Base-by-base conservation (phyloP, 2,329 filamentous ascomycete genomes). In the Coniosporium tulheliwenetii region DNA sequence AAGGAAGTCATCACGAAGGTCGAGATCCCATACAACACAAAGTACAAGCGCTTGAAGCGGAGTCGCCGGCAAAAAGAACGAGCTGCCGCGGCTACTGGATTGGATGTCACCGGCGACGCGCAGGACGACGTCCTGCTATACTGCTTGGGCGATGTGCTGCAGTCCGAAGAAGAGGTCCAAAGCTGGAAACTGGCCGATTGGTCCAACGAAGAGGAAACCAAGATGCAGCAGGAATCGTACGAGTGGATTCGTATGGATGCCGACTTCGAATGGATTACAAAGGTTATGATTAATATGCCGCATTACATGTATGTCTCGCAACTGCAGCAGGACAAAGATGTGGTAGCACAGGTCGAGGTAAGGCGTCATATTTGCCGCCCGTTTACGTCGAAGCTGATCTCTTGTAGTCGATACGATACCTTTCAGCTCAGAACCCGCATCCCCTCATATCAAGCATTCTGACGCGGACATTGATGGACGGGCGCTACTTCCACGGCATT, bases 191-290 rank as follows among this genome's bases (percentile, higher is more conserved):
- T 98, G 5, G 75, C 77, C 5, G 89, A 96, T 47, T 98, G 89
- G 87, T 80, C 83, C 38, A 75, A 81, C 44, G 85, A 93, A 41
- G 85, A 89, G 12, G 87, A 96, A 59, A 73, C 81, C 31, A 79
- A 78, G 52, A 96, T 98, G 87, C 85, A 91, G 42, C 78, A 86
- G 47, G 91, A 98, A 56, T 93, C 85, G 0, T 98, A 95, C 53
- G 91, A 98, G 58, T 98, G 93, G 91, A 93, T 98, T 50, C 81
- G 91, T 14, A 83, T 96, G 63, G 91, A 98, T 59, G 87, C 89
- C 12, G 93, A 98, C 60, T 96, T 96, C 50, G 91, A 98, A 58
- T 98, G 91, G 91, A 79, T 95, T 43, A 91, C 83, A 60, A 80
- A 80, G 49, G 83, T 93, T 60, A 79, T 81, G 45, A 65, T 81